Conservation (phyloP, 306 rosid genomes). For the Cucurbita ficifolia region DNA sequence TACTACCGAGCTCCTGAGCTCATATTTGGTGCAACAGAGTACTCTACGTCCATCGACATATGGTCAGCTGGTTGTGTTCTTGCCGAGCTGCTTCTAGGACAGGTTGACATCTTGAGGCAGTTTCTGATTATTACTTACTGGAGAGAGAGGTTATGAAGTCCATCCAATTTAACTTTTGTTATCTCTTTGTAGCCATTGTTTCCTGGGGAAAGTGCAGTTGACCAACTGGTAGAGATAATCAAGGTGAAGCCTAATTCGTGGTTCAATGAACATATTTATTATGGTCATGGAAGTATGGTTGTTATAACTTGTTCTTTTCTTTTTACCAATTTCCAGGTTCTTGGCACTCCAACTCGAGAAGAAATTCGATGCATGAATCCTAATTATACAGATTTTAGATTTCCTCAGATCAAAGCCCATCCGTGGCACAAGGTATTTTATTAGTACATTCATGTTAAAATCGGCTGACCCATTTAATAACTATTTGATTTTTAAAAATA, state of each 20-base stretch:
- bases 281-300: not conserved
- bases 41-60: constrained; percentile 73
- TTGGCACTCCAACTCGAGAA: constrained; percentile 95
- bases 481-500: too few relatives aligned
- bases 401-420: constrained; percentile 92
- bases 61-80: constrained; percentile 99
- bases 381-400: constrained; percentile 74
- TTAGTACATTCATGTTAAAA: not conserved
- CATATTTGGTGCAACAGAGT: constrained; percentile 92
- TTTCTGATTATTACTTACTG: constrained; percentile 11
- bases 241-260: constrained; percentile 41
- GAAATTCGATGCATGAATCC: constrained; percentile 96
- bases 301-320: constrained; percentile 5
- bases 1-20: constrained; percentile 98
- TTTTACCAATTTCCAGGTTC: constrained; percentile 39
- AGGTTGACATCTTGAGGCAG: constrained; percentile 31
- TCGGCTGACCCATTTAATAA: too few relatives aligned
- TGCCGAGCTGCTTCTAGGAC: constrained; percentile 91
- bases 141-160: not conserved
- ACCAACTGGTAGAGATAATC: constrained; percentile 91
- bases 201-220: constrained; percentile 90
- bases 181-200: constrained; percentile 60
- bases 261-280: not conserved
- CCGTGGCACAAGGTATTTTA: constrained; percentile 89
- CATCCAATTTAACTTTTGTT: constrained; percentile 5